Base-by-base conservation (phyloP, 2,329 filamentous ascomycete genomes). In the Zopfia rhizophila region DNA sequence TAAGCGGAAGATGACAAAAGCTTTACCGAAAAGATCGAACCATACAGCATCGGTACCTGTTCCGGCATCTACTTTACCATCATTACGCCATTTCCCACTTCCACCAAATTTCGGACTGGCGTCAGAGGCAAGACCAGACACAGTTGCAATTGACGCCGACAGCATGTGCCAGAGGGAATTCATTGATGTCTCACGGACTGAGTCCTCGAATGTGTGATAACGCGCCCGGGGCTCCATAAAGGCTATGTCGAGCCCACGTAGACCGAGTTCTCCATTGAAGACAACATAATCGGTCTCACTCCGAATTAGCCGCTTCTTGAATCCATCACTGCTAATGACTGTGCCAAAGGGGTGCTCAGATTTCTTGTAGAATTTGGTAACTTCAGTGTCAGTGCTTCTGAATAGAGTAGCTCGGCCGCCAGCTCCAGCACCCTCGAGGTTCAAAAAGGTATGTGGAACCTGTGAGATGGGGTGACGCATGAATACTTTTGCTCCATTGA, bases 201-300 rank as follows among this genome's bases (percentile, higher is more conserved):
- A 90, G 67, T 99, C 94, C 64, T 96, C 85, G 50, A 90, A 82
- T 0, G 93, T 97, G 67, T 99, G 94, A 63, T 99, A 99, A 45
- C 90, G 80, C 14, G 91, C 83, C 39, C 94, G 82, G 1, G 93
- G 93, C 55, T 86, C 84, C 75, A 90, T 93, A 72, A 97, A 99
- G 5, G 94, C 91, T 48, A 97, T 82, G 68, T 99, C 94, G 28
- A 97, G 79, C 1, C 94, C 94, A 39, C 93, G 87, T 66, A 96
- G 83, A 4, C 91, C 92, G 47, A 91, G 82, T 40, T 85, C 79
- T 7, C 85, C 85, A 48, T 88, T 82, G 64, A 96, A 95, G 31
- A 97, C 83, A 30, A 87, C 81, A 69, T 94, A 97, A 67, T 97
- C 94, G 0, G 94, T 99, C 57, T 90, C 86, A 64, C 91, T 97